Base-by-base conservation (phyloP, 805 yeast species). In the Kodamaea hsintzibuensis region DNA sequence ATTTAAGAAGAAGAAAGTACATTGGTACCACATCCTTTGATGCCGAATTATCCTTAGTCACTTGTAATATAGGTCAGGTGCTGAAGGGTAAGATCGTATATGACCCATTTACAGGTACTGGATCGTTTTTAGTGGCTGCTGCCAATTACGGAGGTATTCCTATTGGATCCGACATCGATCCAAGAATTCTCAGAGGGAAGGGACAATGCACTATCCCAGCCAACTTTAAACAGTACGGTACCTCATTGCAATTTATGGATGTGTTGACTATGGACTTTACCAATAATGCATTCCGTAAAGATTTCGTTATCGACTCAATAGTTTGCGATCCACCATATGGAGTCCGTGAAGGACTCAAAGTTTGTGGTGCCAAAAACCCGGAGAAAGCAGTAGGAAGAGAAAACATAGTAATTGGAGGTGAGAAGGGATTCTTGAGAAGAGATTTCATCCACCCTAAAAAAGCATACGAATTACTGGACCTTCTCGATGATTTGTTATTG, bases 291-390 rank as follows among this genome's bases (percentile, higher is more conserved):
- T 75, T 95, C 51, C 77, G 97, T 59, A 55, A 67, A 0, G 78
- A 80, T 57, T 70, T 95, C 19, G 65, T 60, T 25, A 78, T 95
- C 12, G 97, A 95, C 66, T 79, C 89, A 1, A 93, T 95, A 4
- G 82, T 93, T 1, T 91, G 98, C 66, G 99, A 95, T 70, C 99
- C 99, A 1, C 99, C 99, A 0, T 95, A 95, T 68, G 99, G 99
- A 10, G 96, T 95, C 2, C 79, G 99, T 61, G 99, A 95, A 69
- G 96, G 98, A 2, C 81, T 95, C 51, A 91, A 91, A 67, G 97
- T 91, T 0, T 83, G 96, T 52, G 99, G 99, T 3, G 88, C 96
- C 3, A 84, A 81, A 58, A 70, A 80, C 56, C 81, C 86, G 49
- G 85, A 86, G 1, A 83, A 81, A 62, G 87, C 87, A 43, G 81